phyloP scores from a whole-genome alignment of 2,329 filamentous ascomycete genomes.

The Aspergillus ochraceoroseus region DNA sequence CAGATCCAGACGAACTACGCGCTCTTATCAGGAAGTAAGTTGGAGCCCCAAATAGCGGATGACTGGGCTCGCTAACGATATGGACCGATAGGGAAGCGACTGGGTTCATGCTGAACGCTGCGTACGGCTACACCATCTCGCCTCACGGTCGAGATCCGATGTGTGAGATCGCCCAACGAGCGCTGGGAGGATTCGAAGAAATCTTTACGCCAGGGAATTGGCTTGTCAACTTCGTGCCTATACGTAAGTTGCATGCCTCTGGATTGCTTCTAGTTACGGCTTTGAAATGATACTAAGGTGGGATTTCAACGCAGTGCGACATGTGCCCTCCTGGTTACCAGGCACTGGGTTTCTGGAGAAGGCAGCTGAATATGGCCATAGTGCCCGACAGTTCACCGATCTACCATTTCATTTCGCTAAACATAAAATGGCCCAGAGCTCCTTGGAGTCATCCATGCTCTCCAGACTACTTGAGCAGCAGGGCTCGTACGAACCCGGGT shows the following conservation, averaged over 20 bases:
- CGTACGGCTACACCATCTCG: conserved; percentile 33
- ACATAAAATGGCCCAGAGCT: conserved; percentile 36
- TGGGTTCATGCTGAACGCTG: conserved; percentile 41
- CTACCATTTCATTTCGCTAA: conserved; percentile 45
- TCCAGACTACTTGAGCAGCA: conserved; percentile 33
- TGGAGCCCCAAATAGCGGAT: background rate
- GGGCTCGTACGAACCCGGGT: too few relatives aligned
- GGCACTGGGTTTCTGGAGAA: conserved; percentile 44
- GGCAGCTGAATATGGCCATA: conserved; percentile 34
- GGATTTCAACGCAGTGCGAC: too few relatives aligned
- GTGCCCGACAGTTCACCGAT: conserved; percentile 29
- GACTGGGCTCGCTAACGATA: background rate
- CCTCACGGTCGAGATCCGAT: conserved; percentile 29
- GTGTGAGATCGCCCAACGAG: conserved; percentile 40
- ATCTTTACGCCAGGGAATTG: conserved; percentile 42
- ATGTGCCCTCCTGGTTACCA: conserved; percentile 45
- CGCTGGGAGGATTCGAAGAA: conserved; percentile 40
- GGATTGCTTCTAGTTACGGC: background rate
- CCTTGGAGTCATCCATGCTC: conserved; percentile 38
- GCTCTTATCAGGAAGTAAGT: conserved; percentile 40
- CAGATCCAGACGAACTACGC: conserved; percentile 37
- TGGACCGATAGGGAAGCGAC: conserved; percentile 30
- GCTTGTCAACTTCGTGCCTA: conserved; percentile 46
- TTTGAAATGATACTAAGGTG: too few relatives aligned
- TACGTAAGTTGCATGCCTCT: conserved; percentile 14